Percentiles rank a stretch among this genome's conserved stretches.
These are phyloP conservation scores for Galeopsis tetrahit DNA, from an alignment of 257 asterid species.

Conservation along the genomic window DNA sequence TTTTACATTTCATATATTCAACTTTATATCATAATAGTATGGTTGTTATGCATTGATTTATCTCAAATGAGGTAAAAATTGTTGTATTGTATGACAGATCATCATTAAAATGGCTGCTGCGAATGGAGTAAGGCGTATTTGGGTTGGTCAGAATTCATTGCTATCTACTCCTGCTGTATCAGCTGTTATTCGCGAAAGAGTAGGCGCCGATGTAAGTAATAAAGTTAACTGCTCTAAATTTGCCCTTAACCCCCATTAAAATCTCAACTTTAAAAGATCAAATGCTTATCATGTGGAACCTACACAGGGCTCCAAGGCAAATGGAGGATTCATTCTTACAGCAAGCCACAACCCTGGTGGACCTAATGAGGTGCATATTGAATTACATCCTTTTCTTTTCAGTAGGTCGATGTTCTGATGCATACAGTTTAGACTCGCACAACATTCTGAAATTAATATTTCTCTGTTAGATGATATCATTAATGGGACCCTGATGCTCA, in stretches of 20 bases:
- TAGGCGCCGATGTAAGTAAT: constrained; percentile 74
- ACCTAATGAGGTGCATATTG: constrained; percentile 73
- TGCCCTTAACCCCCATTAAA: constrained; percentile 16
- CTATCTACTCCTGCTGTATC: constrained; percentile 97
- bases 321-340: constrained; percentile 90
- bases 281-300: constrained; percentile 25
- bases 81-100: constrained; percentile 55
- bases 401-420: constrained; percentile 12
- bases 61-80: constrained; percentile 22
- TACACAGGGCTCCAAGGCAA: constrained; percentile 88
- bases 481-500: constrained; percentile 13
- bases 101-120: constrained; percentile 97
- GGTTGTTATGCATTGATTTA: constrained; percentile 22
- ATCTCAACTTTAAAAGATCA: neutral
- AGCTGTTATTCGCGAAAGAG: constrained; percentile 87
- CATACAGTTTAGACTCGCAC: constrained; percentile 12
- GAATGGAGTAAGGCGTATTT: constrained; percentile 89
- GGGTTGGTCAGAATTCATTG: constrained; percentile 97
- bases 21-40: neutral
- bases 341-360: constrained; percentile 99
- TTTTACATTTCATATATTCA: no score
- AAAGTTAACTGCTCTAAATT: constrained; percentile 31
- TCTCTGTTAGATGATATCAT: constrained; percentile 15
- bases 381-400: constrained; percentile 27
- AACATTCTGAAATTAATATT: constrained; percentile 8